These are phyloP conservation scores for Pleurotus salmoneostramineus DNA, from an alignment of 768 basidiomycete genomes.

Conservation along the genomic window DNA sequence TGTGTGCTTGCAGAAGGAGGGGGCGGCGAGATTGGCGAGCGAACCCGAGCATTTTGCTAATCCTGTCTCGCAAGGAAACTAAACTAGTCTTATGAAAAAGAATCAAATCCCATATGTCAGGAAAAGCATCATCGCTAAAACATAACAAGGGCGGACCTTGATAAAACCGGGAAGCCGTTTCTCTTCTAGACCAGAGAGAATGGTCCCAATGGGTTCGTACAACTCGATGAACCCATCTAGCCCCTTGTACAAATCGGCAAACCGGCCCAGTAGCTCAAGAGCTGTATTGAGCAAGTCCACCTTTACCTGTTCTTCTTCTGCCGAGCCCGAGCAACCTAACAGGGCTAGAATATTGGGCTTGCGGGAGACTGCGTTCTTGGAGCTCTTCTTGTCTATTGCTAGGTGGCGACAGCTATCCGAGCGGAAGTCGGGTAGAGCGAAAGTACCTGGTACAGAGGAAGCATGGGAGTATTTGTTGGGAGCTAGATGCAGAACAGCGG, in stretches of 20 bases:
- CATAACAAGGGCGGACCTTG: conserved; percentile 38
- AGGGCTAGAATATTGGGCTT: conserved; percentile 46
- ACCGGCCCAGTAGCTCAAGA: conserved; percentile 61
- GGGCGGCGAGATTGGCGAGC: conserved; percentile 70
- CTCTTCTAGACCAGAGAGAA: conserved; percentile 53
- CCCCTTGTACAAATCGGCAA: conserved; percentile 72
- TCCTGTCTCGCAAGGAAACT: conserved; percentile 38
- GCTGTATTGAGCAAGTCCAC: conserved; percentile 63
- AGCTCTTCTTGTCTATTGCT: conserved; percentile 33
- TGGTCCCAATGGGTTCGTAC: conserved; percentile 58
- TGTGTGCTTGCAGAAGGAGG: conserved; percentile 85
- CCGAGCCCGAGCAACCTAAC: conserved; percentile 15
- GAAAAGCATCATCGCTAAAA: not conserved
- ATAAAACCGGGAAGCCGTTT: conserved; percentile 44
- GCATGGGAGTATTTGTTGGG: conserved; percentile 51
- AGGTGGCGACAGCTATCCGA: conserved; percentile 38
- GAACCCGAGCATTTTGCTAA: conserved; percentile 69
- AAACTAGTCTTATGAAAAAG: conserved; percentile 41
- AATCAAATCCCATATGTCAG: conserved; percentile 1
- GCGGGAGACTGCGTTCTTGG: conserved; percentile 30
- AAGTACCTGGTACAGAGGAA: conserved; percentile 57
- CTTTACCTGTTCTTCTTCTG: conserved; percentile 60
- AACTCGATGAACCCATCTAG: conserved; percentile 85
- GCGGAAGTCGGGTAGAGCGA: conserved; percentile 69
- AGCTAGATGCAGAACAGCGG: conserved; percentile 67